Base-by-base conservation (phyloP, 2,329 filamentous ascomycete species). In the Colletotrichum noveboracense region DNA sequence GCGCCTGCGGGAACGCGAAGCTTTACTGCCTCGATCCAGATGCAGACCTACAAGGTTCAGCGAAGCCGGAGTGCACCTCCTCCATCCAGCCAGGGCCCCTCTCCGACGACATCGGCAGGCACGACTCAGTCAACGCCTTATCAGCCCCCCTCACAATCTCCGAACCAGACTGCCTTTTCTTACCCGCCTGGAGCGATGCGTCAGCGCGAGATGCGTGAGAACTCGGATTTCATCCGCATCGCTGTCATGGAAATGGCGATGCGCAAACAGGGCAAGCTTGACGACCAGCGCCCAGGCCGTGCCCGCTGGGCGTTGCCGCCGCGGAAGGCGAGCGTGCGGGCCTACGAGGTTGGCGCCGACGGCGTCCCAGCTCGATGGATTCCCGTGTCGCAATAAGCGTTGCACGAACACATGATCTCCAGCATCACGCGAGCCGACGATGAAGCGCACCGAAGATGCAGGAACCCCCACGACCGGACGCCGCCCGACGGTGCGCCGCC, bases 241-340 rank as follows among this genome's bases (percentile, higher is more conserved):
- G 92, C 92, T 43, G 92, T 94, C 66, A 91, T 94, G 89, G 92
- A 94, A 80, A 93, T 94, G 90, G 90, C 92, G 14, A 94, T 94
- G 92, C 90, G 92, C 71, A 91, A 89, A 80, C 87, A 86, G 58
- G 92, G 92, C 78, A 94, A 94, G 82, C 86, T 94, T 67, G 91
- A 93, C 78, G 91, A 92, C 79, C 89, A 91, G 77, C 89, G 89
- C 71, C 91, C 92, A n/a, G 92, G 92, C 32, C 89, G 92, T 65
- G 92, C 92, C n/a, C 89, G 91, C 62, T 93, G 92, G 89, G 89
- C 92, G 9, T 86, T 94, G n/a, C 92, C 93, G 12, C 91, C 92
- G n/a, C 87, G 92, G 77, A 91, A 91, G 81, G 83, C 88, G 48
- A 85, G 85, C 72, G 84, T 84, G 48, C 90, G 87, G 79, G 86